These are phyloP conservation scores for Yarrowia sp. DNA, from an alignment of 805 yeast species.

Conservation along the genomic window DNA sequence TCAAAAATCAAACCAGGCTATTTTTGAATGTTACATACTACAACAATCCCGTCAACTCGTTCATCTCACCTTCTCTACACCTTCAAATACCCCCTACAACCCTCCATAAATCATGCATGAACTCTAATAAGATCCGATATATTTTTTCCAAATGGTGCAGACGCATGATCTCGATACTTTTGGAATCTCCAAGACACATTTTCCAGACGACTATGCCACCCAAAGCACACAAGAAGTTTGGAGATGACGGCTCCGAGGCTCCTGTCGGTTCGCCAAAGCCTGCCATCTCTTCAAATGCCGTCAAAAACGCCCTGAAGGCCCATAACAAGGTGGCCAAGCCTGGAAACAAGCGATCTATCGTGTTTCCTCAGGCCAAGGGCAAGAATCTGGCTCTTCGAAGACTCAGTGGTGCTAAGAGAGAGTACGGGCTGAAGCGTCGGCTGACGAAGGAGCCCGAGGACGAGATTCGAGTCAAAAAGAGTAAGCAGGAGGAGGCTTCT, in stretches of 20 bases:
- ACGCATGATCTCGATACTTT: not conserved
- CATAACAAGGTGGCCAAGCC: constrained; percentile 13
- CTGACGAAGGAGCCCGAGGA: constrained; percentile 25
- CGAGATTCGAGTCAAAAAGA: constrained; percentile 2
- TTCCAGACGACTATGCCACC: constrained; percentile 44
- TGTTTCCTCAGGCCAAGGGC: constrained; percentile 30
- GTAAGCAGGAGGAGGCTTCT: not conserved
- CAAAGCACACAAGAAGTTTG: constrained; percentile 44
- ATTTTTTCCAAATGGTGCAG: constrained; percentile 2
- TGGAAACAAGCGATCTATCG: constrained; percentile 23
- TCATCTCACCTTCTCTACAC: not conserved
- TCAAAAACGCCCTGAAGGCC: constrained; percentile 16
- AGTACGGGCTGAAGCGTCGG: constrained; percentile 21
- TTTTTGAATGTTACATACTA: no score
- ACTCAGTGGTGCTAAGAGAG: constrained; percentile 28
- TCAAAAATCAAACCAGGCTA: no score
- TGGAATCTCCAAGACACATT: not conserved
- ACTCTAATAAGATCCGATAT: constrained; percentile 14
- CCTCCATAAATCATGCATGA: constrained; percentile 13
- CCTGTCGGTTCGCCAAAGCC: constrained; percentile 1
- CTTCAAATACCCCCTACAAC: not conserved
- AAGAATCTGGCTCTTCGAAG: constrained; percentile 18
- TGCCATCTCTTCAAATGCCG: constrained; percentile 12
- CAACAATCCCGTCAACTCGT: no score
- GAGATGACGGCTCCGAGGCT: constrained; percentile 39